Conservation (phyloP, 345 rosid genomes). For the Psidium guajava region DNA sequence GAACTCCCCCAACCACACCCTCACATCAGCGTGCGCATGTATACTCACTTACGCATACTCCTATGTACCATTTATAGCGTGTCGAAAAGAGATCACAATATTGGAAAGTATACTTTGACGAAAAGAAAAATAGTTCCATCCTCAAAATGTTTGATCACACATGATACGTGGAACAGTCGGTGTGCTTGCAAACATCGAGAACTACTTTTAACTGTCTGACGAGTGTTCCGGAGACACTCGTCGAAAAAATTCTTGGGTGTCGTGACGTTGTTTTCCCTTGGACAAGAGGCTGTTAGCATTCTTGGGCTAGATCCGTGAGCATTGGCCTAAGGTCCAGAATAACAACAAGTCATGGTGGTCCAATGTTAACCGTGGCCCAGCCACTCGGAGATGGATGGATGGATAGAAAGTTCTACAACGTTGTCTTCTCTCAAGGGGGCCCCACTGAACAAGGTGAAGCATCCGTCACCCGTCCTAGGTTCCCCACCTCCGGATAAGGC, state of each 20-base stretch:
- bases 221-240: neutral
- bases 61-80: neutral
- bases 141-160: neutral
- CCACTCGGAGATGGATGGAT: neutral
- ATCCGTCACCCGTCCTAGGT: slow-evolving; percentile 20
- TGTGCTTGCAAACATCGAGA: no score
- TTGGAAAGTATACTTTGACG: neutral
- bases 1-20: neutral
- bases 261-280: neutral
- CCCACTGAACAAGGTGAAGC: slow-evolving; percentile 15
- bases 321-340: neutral
- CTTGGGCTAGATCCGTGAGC: neutral
- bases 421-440: neutral
- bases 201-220: neutral
- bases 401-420: neutral
- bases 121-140: neutral
- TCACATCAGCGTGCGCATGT: neutral
- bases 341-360: neutral
- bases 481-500: slow-evolving; percentile 27
- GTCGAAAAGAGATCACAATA: neutral
- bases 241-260: neutral
- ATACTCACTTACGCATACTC: neutral
- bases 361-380: neutral
- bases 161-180: neutral
- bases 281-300: neutral